A percentile compares a stretch with the other conserved stretches of the same genome.
These are phyloP conservation scores for Zasmidium cellare DNA, from an alignment of 2,329 filamentous ascomycete species.

Conservation along the genomic window DNA sequence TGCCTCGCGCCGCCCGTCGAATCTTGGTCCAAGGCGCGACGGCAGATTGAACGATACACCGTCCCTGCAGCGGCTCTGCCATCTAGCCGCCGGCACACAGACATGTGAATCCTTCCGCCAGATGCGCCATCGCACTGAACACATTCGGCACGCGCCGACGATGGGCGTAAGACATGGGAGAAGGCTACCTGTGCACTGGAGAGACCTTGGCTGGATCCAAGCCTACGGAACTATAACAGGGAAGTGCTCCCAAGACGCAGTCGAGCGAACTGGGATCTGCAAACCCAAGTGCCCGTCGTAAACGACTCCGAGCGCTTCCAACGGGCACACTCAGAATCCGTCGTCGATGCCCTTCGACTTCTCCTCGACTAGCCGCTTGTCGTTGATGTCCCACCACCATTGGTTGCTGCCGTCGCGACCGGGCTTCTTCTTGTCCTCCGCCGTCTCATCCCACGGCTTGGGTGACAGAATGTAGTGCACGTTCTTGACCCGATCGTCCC, in stretches of 20 bases:
- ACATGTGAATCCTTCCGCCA: neutral
- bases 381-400: slow-evolving; percentile 60
- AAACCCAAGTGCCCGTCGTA: neutral
- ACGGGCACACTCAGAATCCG: slow-evolving; percentile 46
- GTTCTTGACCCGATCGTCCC: slow-evolving; percentile 61
- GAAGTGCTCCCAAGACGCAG: neutral
- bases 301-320: neutral
- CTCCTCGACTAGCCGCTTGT: slow-evolving; percentile 51
- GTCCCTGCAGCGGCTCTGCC: neutral
- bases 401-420: slow-evolving; percentile 49
- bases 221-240: neutral
- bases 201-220: neutral
- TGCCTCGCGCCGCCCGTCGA: neutral
- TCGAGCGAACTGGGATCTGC: neutral
- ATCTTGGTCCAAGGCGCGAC: neutral
- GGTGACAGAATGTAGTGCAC: slow-evolving; percentile 63
- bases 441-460: slow-evolving; percentile 63
- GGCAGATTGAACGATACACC: neutral
- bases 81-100: neutral
- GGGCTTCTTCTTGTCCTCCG: slow-evolving; percentile 39
- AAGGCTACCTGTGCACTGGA: neutral
- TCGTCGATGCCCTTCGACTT: slow-evolving; percentile 50
- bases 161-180: neutral
- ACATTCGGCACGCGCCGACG: neutral
- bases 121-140: neutral